Percentiles rank a stretch among this genome's conserved stretches.
phyloP scores from a whole-genome alignment of 306 rosid species.

The Dalbergia oliveri region DNA sequence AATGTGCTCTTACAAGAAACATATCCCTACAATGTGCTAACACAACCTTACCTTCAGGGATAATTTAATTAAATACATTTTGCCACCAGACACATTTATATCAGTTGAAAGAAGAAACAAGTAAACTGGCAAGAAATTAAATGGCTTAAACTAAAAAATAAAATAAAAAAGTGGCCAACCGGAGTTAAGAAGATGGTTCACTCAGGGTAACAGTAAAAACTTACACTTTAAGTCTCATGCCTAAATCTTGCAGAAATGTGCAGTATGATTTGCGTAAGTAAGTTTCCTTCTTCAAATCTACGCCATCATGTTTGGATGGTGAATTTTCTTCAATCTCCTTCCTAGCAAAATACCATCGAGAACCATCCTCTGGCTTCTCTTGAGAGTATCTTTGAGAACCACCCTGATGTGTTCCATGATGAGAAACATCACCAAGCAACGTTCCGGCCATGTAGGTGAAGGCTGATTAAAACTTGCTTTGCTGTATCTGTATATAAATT shows the following conservation, averaged over 20 bases:
- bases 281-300: constrained; percentile 93
- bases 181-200: constrained; percentile 35
- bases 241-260: constrained; percentile 92
- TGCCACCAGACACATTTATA: background rate
- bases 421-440: constrained; percentile 56
- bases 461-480: constrained; percentile 42
- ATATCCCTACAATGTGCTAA: constrained; percentile 3
- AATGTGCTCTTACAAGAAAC: constrained; percentile 12
- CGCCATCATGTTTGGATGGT: constrained; percentile 86
- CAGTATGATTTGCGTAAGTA: constrained; percentile 95
- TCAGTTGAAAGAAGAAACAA: constrained; percentile 23
- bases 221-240: constrained; percentile 98
- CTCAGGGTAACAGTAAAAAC: constrained; percentile 48
- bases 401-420: constrained; percentile 56
- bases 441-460: constrained; percentile 54
- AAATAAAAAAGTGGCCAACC: background rate
- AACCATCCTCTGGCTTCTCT: constrained; percentile 58
- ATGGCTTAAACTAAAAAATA: background rate
- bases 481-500: constrained; percentile 33
- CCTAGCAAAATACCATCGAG: constrained; percentile 88
- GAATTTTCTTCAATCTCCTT: constrained; percentile 93
- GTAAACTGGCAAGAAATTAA: background rate
- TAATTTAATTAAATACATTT: constrained; percentile 11
- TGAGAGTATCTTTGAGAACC: constrained; percentile 51
- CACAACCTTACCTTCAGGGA: constrained; percentile 26